phyloP scores from a whole-genome alignment of 2,329 filamentous ascomycete genomes.

The Teratosphaeria nubilosa region DNA sequence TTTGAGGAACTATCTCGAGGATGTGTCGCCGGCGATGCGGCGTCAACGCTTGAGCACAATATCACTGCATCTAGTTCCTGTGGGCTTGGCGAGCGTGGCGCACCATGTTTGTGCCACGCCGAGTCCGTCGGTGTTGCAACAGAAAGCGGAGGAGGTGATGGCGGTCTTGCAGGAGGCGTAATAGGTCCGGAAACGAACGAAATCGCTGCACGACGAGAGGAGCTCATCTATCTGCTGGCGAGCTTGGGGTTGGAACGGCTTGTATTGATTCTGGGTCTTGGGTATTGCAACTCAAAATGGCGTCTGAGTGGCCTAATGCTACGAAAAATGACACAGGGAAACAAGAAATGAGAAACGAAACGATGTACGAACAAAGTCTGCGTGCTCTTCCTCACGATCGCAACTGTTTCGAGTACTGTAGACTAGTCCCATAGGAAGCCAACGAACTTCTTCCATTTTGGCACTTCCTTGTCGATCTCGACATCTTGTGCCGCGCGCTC shows the following conservation, averaged over 20 bases:
- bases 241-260: neutral
- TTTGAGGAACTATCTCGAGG: neutral
- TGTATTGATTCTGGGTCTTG: neutral
- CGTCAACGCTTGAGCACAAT: neutral
- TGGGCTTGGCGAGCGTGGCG: neutral
- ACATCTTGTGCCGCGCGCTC: conserved; percentile 13
- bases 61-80: neutral
- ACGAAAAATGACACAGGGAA: neutral
- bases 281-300: neutral
- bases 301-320: neutral
- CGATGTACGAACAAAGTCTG: neutral
- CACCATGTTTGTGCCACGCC: neutral
- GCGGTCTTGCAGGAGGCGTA: neutral
- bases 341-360: neutral
- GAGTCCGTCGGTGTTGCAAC: neutral
- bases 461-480: conserved; percentile 9
- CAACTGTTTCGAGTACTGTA: neutral
- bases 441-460: conserved; percentile 10
- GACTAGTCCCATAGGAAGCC: conserved; percentile 15
- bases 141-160: neutral
- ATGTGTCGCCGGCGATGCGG: neutral
- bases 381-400: neutral
- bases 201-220: neutral
- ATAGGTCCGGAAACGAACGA: neutral
- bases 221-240: neutral